A percentile compares a stretch with the other conserved stretches of the same genome.
Conservation (phyloP, 257 asterid genomes). For the Solanum verrucosum region DNA sequence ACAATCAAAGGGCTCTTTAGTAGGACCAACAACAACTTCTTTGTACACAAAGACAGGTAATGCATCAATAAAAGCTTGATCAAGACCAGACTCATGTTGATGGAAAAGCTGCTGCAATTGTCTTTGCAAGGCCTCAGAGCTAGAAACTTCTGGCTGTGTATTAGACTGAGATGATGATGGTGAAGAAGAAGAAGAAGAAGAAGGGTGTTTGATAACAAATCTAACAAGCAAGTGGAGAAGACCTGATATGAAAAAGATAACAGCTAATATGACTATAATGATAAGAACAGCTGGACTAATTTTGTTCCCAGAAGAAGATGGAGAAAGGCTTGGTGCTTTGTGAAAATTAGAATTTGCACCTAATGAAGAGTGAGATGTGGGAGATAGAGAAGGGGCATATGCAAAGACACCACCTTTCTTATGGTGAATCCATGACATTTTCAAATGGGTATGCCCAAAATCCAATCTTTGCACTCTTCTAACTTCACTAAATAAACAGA, state of each 20-base stretch:
- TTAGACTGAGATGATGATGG: conserved; percentile 9
- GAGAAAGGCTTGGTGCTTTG: conserved; percentile 23
- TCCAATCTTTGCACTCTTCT: conserved; percentile 20
- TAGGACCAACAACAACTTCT: conserved; percentile 28
- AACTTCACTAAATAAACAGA: not conserved
- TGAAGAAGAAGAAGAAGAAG: conserved; percentile 14
- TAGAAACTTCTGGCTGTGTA: conserved; percentile 13
- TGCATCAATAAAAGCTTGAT: conserved; percentile 43
- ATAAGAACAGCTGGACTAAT: conserved; percentile 29
- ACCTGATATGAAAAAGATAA: conserved; percentile 32
- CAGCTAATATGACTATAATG: conserved; percentile 20
- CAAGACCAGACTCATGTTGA: conserved; percentile 43
- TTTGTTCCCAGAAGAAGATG: conserved; percentile 15
- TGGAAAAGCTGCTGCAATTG: conserved; percentile 47
- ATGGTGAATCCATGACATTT: conserved; percentile 35
- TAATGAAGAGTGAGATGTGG: conserved; percentile 16
- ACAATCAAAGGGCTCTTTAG: conserved; percentile 40
- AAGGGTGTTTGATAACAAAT: conserved; percentile 15
- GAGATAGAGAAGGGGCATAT: conserved; percentile 31
- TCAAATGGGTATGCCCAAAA: conserved; percentile 37
- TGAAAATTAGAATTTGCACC: conserved; percentile 9
- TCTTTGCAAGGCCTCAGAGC: conserved; percentile 33
- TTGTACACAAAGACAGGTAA: conserved; percentile 37
- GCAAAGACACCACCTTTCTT: conserved; percentile 19
- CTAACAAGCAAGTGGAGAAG: conserved; percentile 32